Conservation (phyloP, 1,284 basidiomycete genomes). For the Tylopilus sp. region DNA sequence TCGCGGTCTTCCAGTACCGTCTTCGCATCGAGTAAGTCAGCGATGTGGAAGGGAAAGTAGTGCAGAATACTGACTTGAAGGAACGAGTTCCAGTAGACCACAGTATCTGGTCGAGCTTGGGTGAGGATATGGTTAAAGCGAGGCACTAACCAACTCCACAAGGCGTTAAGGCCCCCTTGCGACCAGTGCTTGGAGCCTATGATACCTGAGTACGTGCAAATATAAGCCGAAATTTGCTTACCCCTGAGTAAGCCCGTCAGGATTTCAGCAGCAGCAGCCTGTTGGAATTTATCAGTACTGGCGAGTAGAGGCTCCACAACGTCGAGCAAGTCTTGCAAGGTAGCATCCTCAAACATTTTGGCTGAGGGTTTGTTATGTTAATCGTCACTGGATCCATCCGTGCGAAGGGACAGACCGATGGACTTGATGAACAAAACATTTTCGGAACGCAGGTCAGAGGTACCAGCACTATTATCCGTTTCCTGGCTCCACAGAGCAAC, state of each 20-base stretch:
- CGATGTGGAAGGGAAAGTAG: not conserved
- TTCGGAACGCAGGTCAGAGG: slow-evolving; percentile 58
- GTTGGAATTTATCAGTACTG: slow-evolving; percentile 83
- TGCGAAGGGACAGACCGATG: slow-evolving; percentile 44
- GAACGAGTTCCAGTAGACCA: slow-evolving; percentile 67
- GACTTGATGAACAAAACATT: slow-evolving; percentile 67
- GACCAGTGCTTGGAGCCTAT: slow-evolving; percentile 91
- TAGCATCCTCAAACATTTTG: slow-evolving; percentile 59
- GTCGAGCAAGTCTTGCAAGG: slow-evolving; percentile 50
- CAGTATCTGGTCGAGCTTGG: slow-evolving; percentile 81
- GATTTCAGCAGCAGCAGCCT: slow-evolving; percentile 86
- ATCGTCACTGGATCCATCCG: not conserved
- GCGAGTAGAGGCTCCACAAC: slow-evolving; percentile 57
- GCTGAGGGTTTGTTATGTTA: slow-evolving; percentile 37
- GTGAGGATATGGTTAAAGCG: slow-evolving; percentile 68
- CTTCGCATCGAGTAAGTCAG: slow-evolving; percentile 19
- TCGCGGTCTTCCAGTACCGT: slow-evolving; percentile 61
- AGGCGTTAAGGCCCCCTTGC: slow-evolving; percentile 46
- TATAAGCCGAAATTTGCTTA: slow-evolving; percentile 25
- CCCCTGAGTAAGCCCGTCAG: slow-evolving; percentile 71
- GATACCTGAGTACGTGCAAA: slow-evolving; percentile 16
- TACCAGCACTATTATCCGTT: slow-evolving; percentile 48
- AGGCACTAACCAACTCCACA: slow-evolving; percentile 82
- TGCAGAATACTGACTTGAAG: slow-evolving; percentile 44
- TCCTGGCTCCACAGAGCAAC: slow-evolving; percentile 69